Base-by-base conservation (phyloP, 345 rosid species). In the Corchorus olitorius region DNA sequence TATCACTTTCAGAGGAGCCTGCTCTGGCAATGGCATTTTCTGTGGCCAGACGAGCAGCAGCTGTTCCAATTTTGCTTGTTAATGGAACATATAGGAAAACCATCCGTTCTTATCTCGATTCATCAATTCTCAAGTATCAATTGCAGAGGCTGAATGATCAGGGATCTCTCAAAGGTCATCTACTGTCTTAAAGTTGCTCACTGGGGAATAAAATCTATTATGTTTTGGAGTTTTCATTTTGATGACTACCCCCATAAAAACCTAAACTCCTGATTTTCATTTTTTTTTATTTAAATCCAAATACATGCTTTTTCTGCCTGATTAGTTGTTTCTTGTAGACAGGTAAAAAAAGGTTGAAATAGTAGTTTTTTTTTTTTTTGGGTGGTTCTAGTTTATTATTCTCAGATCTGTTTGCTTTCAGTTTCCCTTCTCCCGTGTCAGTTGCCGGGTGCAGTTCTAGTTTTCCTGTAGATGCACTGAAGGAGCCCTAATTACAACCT, bases 11-110 rank as follows among this genome's bases (percentile, higher is more conserved):
- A 11, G 99, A 96, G 85, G 99, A 96, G 87, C 95, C 94, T 84
- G 97, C 99, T 71, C 82, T 96, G 78, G 98, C 98, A 77, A 96
- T 96, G 99, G 99, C 98, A 65, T 93, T 96, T 83, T 94, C 99
- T 56, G 99, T 92, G 77, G 89, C 97, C 56, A 88, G 98, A 59
- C 87, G 98, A 82, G 98, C 99, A 79, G 97, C 99, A 78, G 98
- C 97, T 75, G 93, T 94, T 60, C 99, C 99, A 19, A 69, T 91
- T 54, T 89, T 96, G 76, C 99, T 96, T 62, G 98, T 94, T 55
- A 96, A 96, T 87, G 99, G 99, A 86, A 96, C 99, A 43, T 94
- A 96, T 77, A 82, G 99, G 79, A 96, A 91, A 85, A 92, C 93
- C 27, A 82, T 93, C 67, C 92, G 98, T 77, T 88, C 98, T 76